These are phyloP conservation scores for Monilinia polystroma DNA, from an alignment of 2,329 filamentous ascomycete genomes.

Conservation along the genomic window DNA sequence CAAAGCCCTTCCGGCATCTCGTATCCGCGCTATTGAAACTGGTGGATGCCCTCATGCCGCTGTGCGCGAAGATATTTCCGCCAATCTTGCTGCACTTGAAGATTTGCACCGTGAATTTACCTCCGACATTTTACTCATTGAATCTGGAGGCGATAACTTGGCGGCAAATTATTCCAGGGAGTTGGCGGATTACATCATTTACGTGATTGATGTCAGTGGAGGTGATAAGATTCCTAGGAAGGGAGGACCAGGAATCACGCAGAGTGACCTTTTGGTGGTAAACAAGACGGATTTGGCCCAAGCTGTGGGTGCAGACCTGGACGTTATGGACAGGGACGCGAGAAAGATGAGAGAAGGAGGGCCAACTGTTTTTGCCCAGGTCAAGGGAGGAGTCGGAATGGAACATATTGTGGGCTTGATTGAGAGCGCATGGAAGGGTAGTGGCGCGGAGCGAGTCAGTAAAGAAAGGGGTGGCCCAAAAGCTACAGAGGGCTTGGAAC, in stretches of 20 bases:
- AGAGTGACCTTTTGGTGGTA: conserved; percentile 88
- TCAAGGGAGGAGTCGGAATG: conserved; percentile 87
- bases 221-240: conserved; percentile 97
- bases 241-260: conserved; percentile 94
- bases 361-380: conserved; percentile 92
- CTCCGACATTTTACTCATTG: conserved; percentile 86
- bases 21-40: conserved; percentile 95
- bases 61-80: conserved; percentile 92
- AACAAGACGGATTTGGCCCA: conserved; percentile 97
- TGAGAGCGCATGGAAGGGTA: conserved; percentile 87
- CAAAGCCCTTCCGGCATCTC: conserved; percentile 74
- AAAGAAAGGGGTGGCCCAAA: conserved; percentile 56
- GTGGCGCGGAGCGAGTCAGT: conserved; percentile 68
- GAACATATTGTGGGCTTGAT: conserved; percentile 87
- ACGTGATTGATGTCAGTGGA: conserved; percentile 95
- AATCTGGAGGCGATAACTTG: conserved; percentile 93
- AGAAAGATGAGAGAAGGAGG: conserved; percentile 94
- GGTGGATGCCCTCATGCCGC: conserved; percentile 96
- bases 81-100: conserved; percentile 90
- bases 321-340: conserved; percentile 92
- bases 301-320: conserved; percentile 83
- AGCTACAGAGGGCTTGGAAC: conserved; percentile 56
- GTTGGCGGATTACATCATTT: conserved; percentile 95
- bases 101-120: conserved; percentile 78
- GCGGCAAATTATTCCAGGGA: conserved; percentile 96